These are phyloP conservation scores for Pyricularia pennisetigena DNA, from an alignment of 2,329 filamentous ascomycete species.

Conservation along the genomic window DNA sequence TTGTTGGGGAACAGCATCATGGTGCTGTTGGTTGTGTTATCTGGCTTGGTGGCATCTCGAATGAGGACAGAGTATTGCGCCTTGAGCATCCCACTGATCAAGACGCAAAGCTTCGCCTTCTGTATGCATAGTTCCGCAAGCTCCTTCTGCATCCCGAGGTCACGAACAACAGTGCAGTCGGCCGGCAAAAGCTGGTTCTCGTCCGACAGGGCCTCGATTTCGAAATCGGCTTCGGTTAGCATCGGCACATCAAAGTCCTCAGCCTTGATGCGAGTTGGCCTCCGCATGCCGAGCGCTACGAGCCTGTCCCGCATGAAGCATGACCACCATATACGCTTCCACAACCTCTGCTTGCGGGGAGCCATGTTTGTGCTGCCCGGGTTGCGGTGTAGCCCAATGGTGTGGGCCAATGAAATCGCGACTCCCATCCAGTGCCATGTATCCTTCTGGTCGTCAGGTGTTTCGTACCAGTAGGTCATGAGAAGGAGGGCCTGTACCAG, in stretches of 20 bases:
- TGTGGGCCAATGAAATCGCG: slow-evolving; percentile 84
- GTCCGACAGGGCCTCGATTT: slow-evolving; percentile 58
- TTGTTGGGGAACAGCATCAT: slow-evolving; percentile 93
- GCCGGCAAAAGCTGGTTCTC: slow-evolving; percentile 58
- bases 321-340: slow-evolving; percentile 98
- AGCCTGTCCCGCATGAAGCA: slow-evolving; percentile 92
- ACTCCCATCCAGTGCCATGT: slow-evolving; percentile 99
- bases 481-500: slow-evolving; percentile 81
- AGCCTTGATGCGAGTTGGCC: slow-evolving; percentile 84
- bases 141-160: slow-evolving; percentile 63
- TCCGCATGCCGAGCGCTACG: slow-evolving; percentile 86
- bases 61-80: slow-evolving; percentile 89
- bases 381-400: slow-evolving; percentile 85
- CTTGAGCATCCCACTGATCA: slow-evolving; percentile 80
- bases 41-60: slow-evolving; percentile 69
- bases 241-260: slow-evolving; percentile 92
- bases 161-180: slow-evolving; percentile 61
- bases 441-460: slow-evolving; percentile 92
- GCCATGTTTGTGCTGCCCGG: slow-evolving; percentile 69
- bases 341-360: slow-evolving; percentile 63
- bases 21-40: slow-evolving; percentile 62
- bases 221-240: slow-evolving; percentile 77
- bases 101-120: slow-evolving; percentile 81
- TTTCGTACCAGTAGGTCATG: slow-evolving; percentile 98
- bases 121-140: slow-evolving; percentile 84